Evolutionary conservation across 2,329 filamentous ascomycete genomes (phyloP), one percentile per base, ranked within the genome.

Genomic region (Dactylella cylindrospora): DNA sequence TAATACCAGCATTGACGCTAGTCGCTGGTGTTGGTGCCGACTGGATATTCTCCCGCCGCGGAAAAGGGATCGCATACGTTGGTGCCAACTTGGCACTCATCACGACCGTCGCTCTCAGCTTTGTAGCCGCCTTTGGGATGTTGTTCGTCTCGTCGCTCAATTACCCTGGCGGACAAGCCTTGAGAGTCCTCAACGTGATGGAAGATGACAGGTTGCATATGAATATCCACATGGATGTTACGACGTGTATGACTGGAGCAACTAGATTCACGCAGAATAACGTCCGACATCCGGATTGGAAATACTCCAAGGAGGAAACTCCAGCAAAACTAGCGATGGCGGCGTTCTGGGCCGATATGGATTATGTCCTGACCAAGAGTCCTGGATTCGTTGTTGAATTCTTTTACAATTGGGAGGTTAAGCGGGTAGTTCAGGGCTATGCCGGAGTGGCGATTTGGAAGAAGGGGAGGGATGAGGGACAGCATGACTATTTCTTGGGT

Each of bases 101-200:
- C 2, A 71, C 76, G 1, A 89, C 86, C 0, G 76, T 87, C 0
- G 60, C 84, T 1, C 1, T 57, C 23, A 57, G 31, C 4, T 64
- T 64, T n/a, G 45, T 35, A 12, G 72, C 74, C 3, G 80, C 83
- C 1, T 80, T 87, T 60, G 79, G 74, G 25, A 82, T 95, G 74
- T 82, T 96, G 1, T 78, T 85, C 22, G 76, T 94, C 60, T 95
- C 90, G 0, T 85, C 87, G 10, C 82, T 94, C 54, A 98, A 96
- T 74, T 98, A 98, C 70, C 93, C 93, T 1, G 93, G 93, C 40
- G 93, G 88, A 17, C 81, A 87, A 59, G 93, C 90, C 1, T 77
- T 97, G 7, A 68, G 32, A 3, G 52, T 60, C 2, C 44, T 68
- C 8, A 38, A 57, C 3, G 46, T 32, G 2, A 44, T 68, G 13